Conservation (phyloP, 148 eudicot genomes). For the Pouteria glomerata region DNA sequence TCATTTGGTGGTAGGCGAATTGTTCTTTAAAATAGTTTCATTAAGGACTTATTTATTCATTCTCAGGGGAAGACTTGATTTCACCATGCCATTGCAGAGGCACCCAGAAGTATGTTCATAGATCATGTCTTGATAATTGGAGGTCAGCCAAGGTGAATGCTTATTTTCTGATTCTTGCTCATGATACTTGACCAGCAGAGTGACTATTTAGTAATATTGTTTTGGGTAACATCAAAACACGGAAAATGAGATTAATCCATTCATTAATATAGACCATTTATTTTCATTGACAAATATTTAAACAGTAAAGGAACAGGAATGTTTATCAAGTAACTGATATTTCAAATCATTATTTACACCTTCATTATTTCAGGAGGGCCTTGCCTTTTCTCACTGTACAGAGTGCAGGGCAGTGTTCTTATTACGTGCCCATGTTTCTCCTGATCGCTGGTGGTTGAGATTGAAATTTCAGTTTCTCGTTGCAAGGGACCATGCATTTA, state of each 20-base stretch:
- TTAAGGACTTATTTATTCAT: too few species aligned
- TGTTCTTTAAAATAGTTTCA: too few species aligned
- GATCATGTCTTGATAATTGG: constrained; percentile 98
- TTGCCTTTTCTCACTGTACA: constrained; percentile 99
- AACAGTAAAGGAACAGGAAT: not conserved
- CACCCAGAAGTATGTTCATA: constrained; percentile 95
- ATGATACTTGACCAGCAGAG: not conserved
- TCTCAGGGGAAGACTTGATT: constrained; percentile 80
- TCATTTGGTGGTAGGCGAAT: too few species aligned
- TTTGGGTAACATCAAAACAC: not conserved
- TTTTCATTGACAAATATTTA: too few species aligned
- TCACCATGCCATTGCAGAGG: constrained; percentile 98
- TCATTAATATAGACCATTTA: not conserved
- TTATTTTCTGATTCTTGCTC: not conserved
- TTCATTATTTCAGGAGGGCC: constrained; percentile 69
- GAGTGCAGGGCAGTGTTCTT: constrained; percentile 91
- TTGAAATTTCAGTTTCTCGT: constrained; percentile 94
- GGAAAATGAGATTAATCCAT: constrained; percentile 4
- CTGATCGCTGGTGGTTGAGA: constrained; percentile 99
- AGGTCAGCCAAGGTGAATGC: constrained; percentile 83
- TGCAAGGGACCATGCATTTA: constrained; percentile 91
- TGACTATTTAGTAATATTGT: not conserved
- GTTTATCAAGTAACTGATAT: not conserved
- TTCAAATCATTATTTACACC: not conserved
- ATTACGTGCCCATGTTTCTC: constrained; percentile 88